These are phyloP conservation scores for Russula olivacea DNA, from an alignment of 768 basidiomycete species.

Conservation along the genomic window DNA sequence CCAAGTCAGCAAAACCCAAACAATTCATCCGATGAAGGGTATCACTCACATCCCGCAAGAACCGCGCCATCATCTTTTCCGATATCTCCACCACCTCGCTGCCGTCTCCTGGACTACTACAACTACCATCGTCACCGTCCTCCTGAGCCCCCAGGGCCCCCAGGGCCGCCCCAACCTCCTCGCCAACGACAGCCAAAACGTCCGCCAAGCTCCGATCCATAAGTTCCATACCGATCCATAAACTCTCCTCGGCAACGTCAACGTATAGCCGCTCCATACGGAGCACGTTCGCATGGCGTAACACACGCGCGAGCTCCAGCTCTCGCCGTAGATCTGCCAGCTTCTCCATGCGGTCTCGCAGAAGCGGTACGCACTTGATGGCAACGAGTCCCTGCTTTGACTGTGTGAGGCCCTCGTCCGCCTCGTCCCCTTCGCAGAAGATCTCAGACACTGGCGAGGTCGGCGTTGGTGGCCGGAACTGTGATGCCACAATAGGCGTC, in stretches of 20 bases:
- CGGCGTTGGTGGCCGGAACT: constrained; percentile 16
- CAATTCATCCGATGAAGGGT: not conserved
- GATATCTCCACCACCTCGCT: constrained; percentile 57
- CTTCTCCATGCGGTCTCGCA: constrained; percentile 55
- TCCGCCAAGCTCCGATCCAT: constrained; percentile 88
- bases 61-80: constrained; percentile 66
- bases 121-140: constrained; percentile 26
- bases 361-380: constrained; percentile 65
- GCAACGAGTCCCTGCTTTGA: constrained; percentile 41
- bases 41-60: constrained; percentile 66
- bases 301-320: constrained; percentile 48
- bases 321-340: constrained; percentile 58
- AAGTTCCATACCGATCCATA: constrained; percentile 88
- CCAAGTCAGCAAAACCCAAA: not conserved
- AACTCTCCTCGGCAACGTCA: constrained; percentile 44
- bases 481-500: not conserved
- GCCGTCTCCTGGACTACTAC: constrained; percentile 36
- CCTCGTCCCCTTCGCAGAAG: not conserved
- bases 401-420: constrained; percentile 25
- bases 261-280: constrained; percentile 67
- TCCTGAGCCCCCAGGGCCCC: constrained; percentile 36
- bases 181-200: constrained; percentile 47
- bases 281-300: constrained; percentile 59
- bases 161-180: not conserved
- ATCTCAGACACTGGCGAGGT: constrained; percentile 16